Evolutionary conservation across 1,284 basidiomycete species (phyloP), one percentile per base, ranked within the genome.

Genomic region (Coniferiporia weirii): DNA sequence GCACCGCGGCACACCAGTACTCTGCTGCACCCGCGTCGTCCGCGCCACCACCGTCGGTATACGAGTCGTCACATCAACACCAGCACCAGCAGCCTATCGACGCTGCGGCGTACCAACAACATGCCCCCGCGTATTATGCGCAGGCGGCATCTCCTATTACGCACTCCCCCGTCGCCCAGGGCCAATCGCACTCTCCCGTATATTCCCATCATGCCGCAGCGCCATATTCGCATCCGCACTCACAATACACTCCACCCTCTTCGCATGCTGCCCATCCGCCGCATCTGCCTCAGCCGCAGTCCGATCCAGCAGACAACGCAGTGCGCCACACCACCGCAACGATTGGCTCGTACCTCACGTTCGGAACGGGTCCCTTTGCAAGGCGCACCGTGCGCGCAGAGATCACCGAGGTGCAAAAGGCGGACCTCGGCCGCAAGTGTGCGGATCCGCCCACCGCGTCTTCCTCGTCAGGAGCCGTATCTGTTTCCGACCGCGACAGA

Each of bases 341-440:
- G 46, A 74, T 78, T 54, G 74, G 76, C 44, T 63, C 66, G 34
- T 81, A 81, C 12, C 80, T 85, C 56, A 73, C 72, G 61, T 87
- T 83, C 63, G 69, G 71, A 9, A 72, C 75, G 55, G 85, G 85
- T 59, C 85, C 83, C 63, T 85, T 86, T 67, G 69, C 74, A 57
- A 84, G 82, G 27, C 74, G 75, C 59, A 79, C 76, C 10, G 73
- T 87, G 52, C 80, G 85, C 55, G 81, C 82, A 64, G 77, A 84
- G 69, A 72, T 87, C 48, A 65, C 72, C 54, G 85, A 87, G 70
- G 70, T 86, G 6, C 84, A 86, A 68, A 83, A 84, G 61, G 84
- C 84, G 15, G 75, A 85, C 68, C 70, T 86, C 40, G 84, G 84
- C 15, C 73, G 84, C 72, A 86, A 86, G 84, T 86, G 68, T 66